These are phyloP conservation scores for Trametes villosa DNA, from an alignment of 768 basidiomycete species.

Conservation along the genomic window DNA sequence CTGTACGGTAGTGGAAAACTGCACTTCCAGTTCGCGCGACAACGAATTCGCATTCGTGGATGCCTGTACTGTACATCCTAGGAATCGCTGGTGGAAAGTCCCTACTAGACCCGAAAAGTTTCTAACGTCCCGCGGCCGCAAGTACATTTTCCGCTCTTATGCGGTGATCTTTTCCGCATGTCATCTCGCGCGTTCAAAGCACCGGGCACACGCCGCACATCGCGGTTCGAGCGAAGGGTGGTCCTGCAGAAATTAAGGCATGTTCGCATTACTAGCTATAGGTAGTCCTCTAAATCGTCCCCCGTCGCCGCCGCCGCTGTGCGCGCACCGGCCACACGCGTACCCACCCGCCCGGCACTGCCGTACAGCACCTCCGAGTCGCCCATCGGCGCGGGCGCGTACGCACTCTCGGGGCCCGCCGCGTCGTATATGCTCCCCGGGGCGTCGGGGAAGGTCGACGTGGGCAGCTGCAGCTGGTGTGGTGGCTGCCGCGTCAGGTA, in stretches of 20 bases:
- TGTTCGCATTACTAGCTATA: slow-evolving; percentile 28
- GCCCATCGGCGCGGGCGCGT: slow-evolving; percentile 58
- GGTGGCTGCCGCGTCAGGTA: slow-evolving; percentile 82
- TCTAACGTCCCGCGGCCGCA: too few species aligned
- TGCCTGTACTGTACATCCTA: too few species aligned
- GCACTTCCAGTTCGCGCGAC: too few species aligned
- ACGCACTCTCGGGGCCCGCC: slow-evolving; percentile 47
- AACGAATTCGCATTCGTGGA: too few species aligned
- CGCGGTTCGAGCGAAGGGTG: slow-evolving; percentile 2
- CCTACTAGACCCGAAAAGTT: too few species aligned
- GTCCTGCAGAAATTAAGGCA: slow-evolving; percentile 18
- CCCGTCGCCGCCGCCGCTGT: slow-evolving; percentile 14
- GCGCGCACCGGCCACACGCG: slow-evolving; percentile 26
- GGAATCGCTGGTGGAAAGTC: too few species aligned
- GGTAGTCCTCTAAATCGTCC: slow-evolving; percentile 28
- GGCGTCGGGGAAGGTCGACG: slow-evolving; percentile 68
- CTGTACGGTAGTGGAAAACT: too few species aligned
- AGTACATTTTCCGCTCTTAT: too few species aligned
- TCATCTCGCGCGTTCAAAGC: too few species aligned
- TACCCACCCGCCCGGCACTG: slow-evolving; percentile 62
- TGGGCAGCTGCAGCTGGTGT: slow-evolving; percentile 69
- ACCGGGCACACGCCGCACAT: neutral
- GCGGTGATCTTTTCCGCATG: too few species aligned
- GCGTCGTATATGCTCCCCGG: slow-evolving; percentile 56
- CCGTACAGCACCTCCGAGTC: slow-evolving; percentile 70